These are phyloP conservation scores for Beta macrorhiza DNA, from an alignment of 179 eudicot species.

Conservation along the genomic window DNA sequence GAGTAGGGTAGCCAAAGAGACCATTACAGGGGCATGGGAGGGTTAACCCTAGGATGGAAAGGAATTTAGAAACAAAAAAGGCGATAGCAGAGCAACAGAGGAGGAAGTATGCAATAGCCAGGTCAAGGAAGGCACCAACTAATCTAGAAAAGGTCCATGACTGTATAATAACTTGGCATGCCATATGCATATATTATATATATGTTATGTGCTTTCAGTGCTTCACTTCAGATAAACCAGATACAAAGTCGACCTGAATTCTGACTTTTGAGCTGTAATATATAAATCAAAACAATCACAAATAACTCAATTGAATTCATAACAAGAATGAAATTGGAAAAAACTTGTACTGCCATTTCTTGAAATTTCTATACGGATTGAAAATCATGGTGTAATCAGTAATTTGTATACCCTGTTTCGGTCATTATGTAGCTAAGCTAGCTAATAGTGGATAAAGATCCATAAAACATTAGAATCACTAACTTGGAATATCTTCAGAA, in stretches of 20 bases:
- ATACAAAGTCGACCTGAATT: neutral
- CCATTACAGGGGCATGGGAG: conserved; percentile 76
- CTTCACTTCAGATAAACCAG: too few species aligned
- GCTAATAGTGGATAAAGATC: too few species aligned
- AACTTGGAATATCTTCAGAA: too few species aligned
- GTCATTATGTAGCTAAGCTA: too few species aligned
- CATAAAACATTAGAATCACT: too few species aligned
- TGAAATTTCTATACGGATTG: too few species aligned
- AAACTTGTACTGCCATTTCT: neutral
- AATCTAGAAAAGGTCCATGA: conserved; percentile 67
- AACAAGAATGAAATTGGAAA: neutral
- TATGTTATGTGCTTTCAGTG: too few species aligned
- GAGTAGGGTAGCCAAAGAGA: conserved; percentile 38
- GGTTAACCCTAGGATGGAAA: conserved; percentile 58
- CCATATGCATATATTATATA: conserved; percentile 17
- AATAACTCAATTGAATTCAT: too few species aligned
- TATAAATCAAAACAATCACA: too few species aligned
- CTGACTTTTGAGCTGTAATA: too few species aligned
- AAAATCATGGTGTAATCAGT: too few species aligned
- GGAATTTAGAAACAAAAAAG: conserved; percentile 50
- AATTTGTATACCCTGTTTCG: too few species aligned
- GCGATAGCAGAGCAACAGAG: conserved; percentile 64
- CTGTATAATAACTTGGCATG: conserved; percentile 45
- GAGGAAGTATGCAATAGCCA: conserved; percentile 64
- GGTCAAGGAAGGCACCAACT: conserved; percentile 81